Conservation (phyloP, 768 basidiomycete genomes). For the Holtermannia corniformis region DNA sequence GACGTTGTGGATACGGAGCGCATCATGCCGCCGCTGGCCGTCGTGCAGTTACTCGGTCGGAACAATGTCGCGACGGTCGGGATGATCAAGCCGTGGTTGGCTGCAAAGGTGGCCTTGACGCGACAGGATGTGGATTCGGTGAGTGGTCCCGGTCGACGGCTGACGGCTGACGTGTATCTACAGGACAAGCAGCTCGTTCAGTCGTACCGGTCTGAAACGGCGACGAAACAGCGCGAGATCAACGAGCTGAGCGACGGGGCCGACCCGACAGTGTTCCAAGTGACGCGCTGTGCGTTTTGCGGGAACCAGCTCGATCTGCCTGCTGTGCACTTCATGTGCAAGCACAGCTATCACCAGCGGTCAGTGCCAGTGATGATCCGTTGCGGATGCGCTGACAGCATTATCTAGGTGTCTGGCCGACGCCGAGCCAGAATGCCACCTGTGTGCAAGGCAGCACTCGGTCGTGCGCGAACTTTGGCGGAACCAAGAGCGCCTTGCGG, state of each 20-base stretch:
- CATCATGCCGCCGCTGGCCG: constrained; percentile 79
- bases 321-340: constrained; percentile 94
- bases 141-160: constrained; percentile 32
- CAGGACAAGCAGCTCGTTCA: constrained; percentile 77
- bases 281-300: constrained; percentile 84
- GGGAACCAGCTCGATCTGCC: constrained; percentile 84
- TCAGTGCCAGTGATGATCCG: constrained; percentile 33
- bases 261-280: constrained; percentile 81
- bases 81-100: constrained; percentile 82
- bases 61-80: constrained; percentile 87
- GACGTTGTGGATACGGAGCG: constrained; percentile 67
- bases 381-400: not conserved
- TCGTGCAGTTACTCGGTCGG: constrained; percentile 77
- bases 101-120: constrained; percentile 63
- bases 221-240: constrained; percentile 68
- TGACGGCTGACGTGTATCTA: not conserved
- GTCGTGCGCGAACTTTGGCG: constrained; percentile 80
- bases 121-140: constrained; percentile 72
- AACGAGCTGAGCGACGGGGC: constrained; percentile 67
- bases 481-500: constrained; percentile 70
- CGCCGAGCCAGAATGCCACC: constrained; percentile 79
- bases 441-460: constrained; percentile 75
- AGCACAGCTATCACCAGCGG: constrained; percentile 94
- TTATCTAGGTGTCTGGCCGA: constrained; percentile 68
- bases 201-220: constrained; percentile 83